Base-by-base conservation (phyloP, 2,329 filamentous ascomycete genomes). In the Arthroderma uncinatum region DNA sequence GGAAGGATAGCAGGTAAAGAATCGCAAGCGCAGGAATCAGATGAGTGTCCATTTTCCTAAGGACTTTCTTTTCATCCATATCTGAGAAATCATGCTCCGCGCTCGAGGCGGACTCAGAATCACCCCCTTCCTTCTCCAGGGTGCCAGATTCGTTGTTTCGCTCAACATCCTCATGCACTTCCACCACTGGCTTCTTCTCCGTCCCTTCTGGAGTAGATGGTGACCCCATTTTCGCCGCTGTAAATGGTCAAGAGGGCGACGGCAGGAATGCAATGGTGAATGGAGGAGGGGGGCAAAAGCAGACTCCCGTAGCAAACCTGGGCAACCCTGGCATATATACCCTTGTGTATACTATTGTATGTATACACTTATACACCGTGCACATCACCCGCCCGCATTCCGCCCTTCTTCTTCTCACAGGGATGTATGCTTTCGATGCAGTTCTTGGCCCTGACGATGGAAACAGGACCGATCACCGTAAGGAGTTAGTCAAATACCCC, bases 31-130 rank as follows among this genome's bases (percentile, higher is more conserved):
- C 70, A 16, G 71, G 71, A 30, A 74, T 70, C 10, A 73, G 56
- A 2, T 67, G 67, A 30, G 70, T 53, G 55, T 74, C 71, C 69
- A 73, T 72, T 58, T 72, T 74, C 62, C 71, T 67, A 50, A 74
- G 62, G 14, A 73, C 68, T 47, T 67, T 68, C 60, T 71, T 72
- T 57, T 71, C 70, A 56, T 72, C 68, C 4, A 73, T 64, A 59
- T 72, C 68, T 19, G 67, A 67, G 47, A 73, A 73, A 8, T 62
- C 59, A 5, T 53, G 53, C 9, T 59, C 57, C 12, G 52, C 9
- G 9, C n/a, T 25, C 2, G 40, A 8, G 21, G 28, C 21, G 34
- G 54, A 57, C n/a, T 21, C 48, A 33, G 54, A 36, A 5, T 57
- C 48, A 19, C 16, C 36, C 14, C 6, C 42, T 25, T 19, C 16